Base-by-base conservation (phyloP, 148 eudicot species). In the Polygonum aviculare region DNA sequence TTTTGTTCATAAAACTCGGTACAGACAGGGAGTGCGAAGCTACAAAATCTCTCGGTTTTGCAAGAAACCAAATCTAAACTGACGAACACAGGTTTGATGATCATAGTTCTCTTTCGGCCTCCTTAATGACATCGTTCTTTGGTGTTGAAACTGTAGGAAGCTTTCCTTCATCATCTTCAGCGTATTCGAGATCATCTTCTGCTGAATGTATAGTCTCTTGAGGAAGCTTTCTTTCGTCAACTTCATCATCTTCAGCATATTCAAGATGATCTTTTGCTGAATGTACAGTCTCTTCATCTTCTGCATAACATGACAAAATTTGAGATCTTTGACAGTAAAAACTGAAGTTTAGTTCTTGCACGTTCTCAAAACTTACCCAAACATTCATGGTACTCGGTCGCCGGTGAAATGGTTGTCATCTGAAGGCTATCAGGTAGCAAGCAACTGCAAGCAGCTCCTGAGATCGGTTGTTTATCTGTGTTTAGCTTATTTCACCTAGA, bases 341-440 rank as follows among this genome's bases (percentile, higher is more conserved):
- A 62, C 1, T 16, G 15, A 41, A 21, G 5, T 26, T 31, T 5
- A 72, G 3, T 51, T 52, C 76, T 26, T 12, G 2, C 41, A 74
- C 52, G 15, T 18, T 15, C 65, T 74, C 22, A 33, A 45, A 15
- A 73, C 84, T 79, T 67, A 86, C 93, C 97, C 39, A 79, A 47
- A 76, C 81, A 79, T 51, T 84, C 80, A 77, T 87, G 93, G 76
- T 89, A 90, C 83, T 93, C 98, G 0, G 97, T 89, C 71, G 84
- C 62, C 77, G 90, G 91, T 82, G 88, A 84, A 49, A 93, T 88
- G 36, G 96, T 84, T 70, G 97, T 87, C 75, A 74, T 83, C 85
- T 90, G 98, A 78, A 93, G 93, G 81, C 90, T 93, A 79, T 90
- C 98, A 7, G 98, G 98, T 26, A 93, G 95, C 77, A 93, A 82